These are phyloP conservation scores for Fusarium globosum DNA, from an alignment of 2,329 filamentous ascomycete genomes.

Conservation along the genomic window DNA sequence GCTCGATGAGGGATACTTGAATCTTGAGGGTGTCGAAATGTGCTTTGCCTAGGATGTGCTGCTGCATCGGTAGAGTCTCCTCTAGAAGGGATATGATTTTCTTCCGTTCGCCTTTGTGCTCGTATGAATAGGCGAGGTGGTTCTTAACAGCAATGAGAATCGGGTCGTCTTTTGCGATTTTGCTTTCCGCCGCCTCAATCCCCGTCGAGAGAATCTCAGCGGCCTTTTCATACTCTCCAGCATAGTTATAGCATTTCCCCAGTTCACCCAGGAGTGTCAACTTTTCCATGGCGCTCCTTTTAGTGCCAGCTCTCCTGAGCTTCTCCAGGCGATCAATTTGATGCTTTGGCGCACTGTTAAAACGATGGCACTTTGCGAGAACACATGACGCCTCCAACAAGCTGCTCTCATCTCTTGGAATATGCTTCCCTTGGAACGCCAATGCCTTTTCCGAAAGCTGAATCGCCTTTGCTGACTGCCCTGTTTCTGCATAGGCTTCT, in stretches of 20 bases:
- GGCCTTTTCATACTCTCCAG: neutral
- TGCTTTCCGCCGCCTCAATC: accelerated
- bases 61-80: accelerated
- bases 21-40: neutral
- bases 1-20: neutral
- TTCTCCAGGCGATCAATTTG: neutral
- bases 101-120: accelerated
- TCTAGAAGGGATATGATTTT: accelerated
- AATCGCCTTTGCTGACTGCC: neutral
- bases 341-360: too few species aligned
- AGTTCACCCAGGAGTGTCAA: neutral
- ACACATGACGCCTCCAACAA: accelerated
- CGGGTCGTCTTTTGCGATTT: accelerated
- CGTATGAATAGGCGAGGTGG: neutral
- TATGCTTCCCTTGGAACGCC: accelerated
- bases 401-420: neutral
- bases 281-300: accelerated
- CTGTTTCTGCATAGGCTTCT: neutral
- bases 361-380: neutral
- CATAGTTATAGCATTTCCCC: neutral
- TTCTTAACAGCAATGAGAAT: accelerated
- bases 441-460: neutral
- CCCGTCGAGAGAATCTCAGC: accelerated
- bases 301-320: neutral
- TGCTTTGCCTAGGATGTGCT: accelerated